A percentile compares a stretch with the other conserved stretches of the same genome.
Evolutionary conservation across 257 asterid species (phyloP).

Genomic region (Cruciata laevipes): DNA sequence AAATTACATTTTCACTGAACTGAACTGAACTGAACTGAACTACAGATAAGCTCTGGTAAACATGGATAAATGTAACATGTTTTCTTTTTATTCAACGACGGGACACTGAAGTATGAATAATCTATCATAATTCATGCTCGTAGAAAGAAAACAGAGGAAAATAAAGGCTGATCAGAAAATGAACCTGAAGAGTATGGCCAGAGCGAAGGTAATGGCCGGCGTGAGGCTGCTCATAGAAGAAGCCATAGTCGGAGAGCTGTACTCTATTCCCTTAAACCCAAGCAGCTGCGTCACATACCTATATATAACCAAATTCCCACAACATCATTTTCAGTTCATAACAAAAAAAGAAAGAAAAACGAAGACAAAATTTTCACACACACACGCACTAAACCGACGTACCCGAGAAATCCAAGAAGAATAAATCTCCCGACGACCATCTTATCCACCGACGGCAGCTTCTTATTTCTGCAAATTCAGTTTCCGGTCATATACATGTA

Average conservation of each 20-base stretch:
- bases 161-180: background rate
- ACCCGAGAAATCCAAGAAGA: slow-evolving; percentile 75
- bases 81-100: too few species aligned
- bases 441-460: slow-evolving; percentile 43
- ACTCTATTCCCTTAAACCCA: slow-evolving; percentile 41
- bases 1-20: too few species aligned
- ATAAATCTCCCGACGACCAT: slow-evolving; percentile 40
- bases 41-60: too few species aligned
- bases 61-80: too few species aligned
- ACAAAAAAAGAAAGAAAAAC: too few species aligned
- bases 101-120: too few species aligned
- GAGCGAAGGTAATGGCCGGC: slow-evolving; percentile 53
- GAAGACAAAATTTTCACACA: too few species aligned
- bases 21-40: too few species aligned
- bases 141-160: too few species aligned
- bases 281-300: slow-evolving; percentile 20
- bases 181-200: slow-evolving; percentile 33
- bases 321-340: too few species aligned
- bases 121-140: too few species aligned
- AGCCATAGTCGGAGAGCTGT: slow-evolving; percentile 69
- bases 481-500: too few species aligned
- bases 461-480: slow-evolving; percentile 39
- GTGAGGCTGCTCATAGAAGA: slow-evolving; percentile 64
- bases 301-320: background rate
- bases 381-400: background rate